A percentile compares a stretch with the other conserved stretches of the same genome.
Conservation (phyloP, 768 basidiomycete genomes). For the Leucogyrophana mollusca region DNA sequence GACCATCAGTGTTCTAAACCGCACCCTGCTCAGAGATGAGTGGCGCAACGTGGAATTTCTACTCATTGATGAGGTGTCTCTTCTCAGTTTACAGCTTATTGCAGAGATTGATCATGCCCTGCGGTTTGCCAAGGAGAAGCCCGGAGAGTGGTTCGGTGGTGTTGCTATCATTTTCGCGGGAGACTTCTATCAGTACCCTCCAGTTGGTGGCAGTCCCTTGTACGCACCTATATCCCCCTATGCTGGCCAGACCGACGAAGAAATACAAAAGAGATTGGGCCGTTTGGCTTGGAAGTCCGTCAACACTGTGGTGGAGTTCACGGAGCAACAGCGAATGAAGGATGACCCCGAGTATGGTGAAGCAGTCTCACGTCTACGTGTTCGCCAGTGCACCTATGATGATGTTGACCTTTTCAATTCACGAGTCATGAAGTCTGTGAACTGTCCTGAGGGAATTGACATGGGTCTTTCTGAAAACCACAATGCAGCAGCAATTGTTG, state of each 20-base stretch:
- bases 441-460: not conserved
- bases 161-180: slow-evolving; percentile 30
- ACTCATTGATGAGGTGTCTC: slow-evolving; percentile 30
- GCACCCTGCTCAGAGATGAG: slow-evolving; percentile 15
- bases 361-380: not conserved
- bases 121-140: slow-evolving; percentile 20
- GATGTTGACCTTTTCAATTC: slow-evolving; percentile 20
- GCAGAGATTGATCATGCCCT: slow-evolving; percentile 28
- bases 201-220: slow-evolving; percentile 25
- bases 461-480: not conserved
- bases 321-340: slow-evolving; percentile 24
- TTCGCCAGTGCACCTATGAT: slow-evolving; percentile 9
- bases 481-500: slow-evolving; percentile 1
- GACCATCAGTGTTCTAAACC: slow-evolving; percentile 13
- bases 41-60: slow-evolving; percentile 24
- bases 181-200: slow-evolving; percentile 33
- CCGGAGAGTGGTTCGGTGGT: slow-evolving; percentile 28
- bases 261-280: not conserved
- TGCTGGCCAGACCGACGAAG: not conserved
- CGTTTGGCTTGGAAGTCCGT: slow-evolving; percentile 15
- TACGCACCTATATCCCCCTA: slow-evolving; percentile 20
- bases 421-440: slow-evolving; percentile 5
- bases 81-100: slow-evolving; percentile 21
- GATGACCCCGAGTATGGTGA: slow-evolving; percentile 18
- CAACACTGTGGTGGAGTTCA: slow-evolving; percentile 6